phyloP scores from a whole-genome alignment of 2,329 filamentous ascomycete genomes.

The Myotisia sp. region DNA sequence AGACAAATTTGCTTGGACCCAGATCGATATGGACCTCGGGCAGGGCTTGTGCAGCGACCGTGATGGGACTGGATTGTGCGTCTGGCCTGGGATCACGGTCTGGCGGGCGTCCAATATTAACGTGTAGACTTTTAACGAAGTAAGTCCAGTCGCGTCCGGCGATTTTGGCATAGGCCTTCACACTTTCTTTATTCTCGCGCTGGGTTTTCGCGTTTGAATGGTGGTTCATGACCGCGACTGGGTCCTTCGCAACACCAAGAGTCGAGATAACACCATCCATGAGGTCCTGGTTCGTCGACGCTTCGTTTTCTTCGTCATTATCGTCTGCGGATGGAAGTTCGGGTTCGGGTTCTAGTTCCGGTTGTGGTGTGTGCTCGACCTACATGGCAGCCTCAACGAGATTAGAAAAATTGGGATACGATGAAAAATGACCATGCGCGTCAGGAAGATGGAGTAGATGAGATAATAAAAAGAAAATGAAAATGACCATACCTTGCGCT shows the following conservation, averaged over 20 bases:
- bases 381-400: conserved; percentile 11
- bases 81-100: conserved; percentile 31
- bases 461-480: conserved; percentile 5
- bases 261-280: conserved; percentile 36
- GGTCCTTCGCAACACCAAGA: conserved; percentile 30
- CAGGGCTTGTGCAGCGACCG: conserved; percentile 30
- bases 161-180: conserved; percentile 38
- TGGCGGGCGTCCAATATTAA: conserved; percentile 37
- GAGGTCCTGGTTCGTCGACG: conserved; percentile 30
- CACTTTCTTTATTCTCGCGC: conserved; percentile 31
- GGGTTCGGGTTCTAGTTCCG: conserved; percentile 20
- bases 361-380: conserved; percentile 22
- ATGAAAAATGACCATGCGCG: too few species aligned
- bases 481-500: conserved; percentile 32
- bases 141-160: conserved; percentile 39
- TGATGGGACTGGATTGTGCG: conserved; percentile 34
- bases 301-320: conserved; percentile 31
- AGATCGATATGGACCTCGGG: conserved; percentile 69
- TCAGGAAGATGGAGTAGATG: neutral
- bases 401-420: too few species aligned
- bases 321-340: conserved; percentile 26
- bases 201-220: conserved; percentile 32
- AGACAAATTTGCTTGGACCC: conserved; percentile 68
- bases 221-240: conserved; percentile 30
- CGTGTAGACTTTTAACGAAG: conserved; percentile 35